Conservation (phyloP, 805 yeast species). For the Ogataea saltuana region DNA sequence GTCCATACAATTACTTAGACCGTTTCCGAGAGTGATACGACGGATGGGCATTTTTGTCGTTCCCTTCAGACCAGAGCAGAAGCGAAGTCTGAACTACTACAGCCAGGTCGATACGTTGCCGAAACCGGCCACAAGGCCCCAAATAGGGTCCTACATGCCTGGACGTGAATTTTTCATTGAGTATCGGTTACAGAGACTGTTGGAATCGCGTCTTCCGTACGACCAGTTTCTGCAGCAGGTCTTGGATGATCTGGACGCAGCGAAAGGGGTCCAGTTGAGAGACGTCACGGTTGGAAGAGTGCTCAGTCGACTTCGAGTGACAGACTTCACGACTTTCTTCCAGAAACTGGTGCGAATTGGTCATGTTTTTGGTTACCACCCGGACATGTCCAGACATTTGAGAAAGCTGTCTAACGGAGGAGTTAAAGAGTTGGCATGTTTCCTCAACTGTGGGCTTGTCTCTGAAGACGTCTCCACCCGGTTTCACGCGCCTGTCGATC, state of each 20-base stretch:
- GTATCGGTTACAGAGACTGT: background rate
- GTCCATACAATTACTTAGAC: too few relatives aligned
- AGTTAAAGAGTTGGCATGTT: slow-evolving; percentile 9
- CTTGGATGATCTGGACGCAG: background rate
- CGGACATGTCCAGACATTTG: slow-evolving; percentile 9
- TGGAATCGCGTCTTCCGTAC: background rate
- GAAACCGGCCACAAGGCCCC: background rate
- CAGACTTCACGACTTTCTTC: slow-evolving; percentile 6
- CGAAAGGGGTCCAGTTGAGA: background rate
- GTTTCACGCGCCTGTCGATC: background rate
- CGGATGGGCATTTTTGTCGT: slow-evolving; percentile 1
- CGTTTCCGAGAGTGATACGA: slow-evolving; percentile 2
- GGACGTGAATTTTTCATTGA: background rate
- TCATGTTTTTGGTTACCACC: slow-evolving; percentile 8
- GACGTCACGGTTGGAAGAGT: slow-evolving; percentile 8
- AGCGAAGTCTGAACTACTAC: background rate
- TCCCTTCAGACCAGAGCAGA: too few relatives aligned
- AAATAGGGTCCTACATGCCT: background rate
- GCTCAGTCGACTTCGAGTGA: slow-evolving; percentile 1
- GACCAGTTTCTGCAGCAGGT: background rate
- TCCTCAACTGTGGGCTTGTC: slow-evolving; percentile 12
- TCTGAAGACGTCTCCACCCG: background rate
- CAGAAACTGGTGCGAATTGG: slow-evolving; percentile 10
- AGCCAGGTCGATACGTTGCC: background rate
- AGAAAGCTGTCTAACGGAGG: slow-evolving; percentile 17